Base-by-base conservation (phyloP, 2,329 filamentous ascomycete species). In the Pseudogymnoascus sp. region DNA sequence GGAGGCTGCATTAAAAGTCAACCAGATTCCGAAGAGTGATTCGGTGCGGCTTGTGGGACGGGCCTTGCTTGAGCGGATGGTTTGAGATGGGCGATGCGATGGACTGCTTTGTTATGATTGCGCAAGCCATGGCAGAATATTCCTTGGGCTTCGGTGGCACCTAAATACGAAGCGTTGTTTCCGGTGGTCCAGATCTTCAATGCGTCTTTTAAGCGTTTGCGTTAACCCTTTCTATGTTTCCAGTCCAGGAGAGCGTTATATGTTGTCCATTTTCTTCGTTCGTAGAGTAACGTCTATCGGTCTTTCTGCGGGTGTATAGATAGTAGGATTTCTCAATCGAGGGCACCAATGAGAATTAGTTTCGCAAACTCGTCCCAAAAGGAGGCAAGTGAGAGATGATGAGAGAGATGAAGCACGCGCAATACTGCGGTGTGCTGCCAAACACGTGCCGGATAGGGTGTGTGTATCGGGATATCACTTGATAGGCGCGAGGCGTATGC, bases 381-480 rank as follows among this genome's bases (percentile, higher is more conserved):
- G 48, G 15, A 55, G 15, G 27, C 45, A 55, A 18, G 10, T 18
- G n/a, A 18, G 27, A 55, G 13, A 15, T 9, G n/a, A 55, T 33
- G 10, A 12, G n/a, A 18, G 27, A 55, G 13, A 15, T 9, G n/a
- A 55, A 33, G 45, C 18, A 33, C 3, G 31, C 3, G 12, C 29
- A n/a, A 21, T 55, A 13, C 2, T 33, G 9, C 7, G 29, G 29
- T 13, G n/a, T 55, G 7, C 29, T 13, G 27, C 29, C 48, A 33
- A 55, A 55, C 48, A 33, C 45, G 45, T 55, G 29, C n/a, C n/a
- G 27, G 27, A 33, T 55, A 33, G 27, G 8, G n/a, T n/a, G 48
- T 55, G 48, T 55, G 27, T 33, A 31, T 55, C 29, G 48, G n/a
- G 9, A 33, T 55, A 55, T 55, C n/a, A 55, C 48, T 55, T 55